Evolutionary conservation across 305 asterid genomes (phyloP), one percentile per base, ranked within the genome.

Genomic region (Ajuga reptans): DNA sequence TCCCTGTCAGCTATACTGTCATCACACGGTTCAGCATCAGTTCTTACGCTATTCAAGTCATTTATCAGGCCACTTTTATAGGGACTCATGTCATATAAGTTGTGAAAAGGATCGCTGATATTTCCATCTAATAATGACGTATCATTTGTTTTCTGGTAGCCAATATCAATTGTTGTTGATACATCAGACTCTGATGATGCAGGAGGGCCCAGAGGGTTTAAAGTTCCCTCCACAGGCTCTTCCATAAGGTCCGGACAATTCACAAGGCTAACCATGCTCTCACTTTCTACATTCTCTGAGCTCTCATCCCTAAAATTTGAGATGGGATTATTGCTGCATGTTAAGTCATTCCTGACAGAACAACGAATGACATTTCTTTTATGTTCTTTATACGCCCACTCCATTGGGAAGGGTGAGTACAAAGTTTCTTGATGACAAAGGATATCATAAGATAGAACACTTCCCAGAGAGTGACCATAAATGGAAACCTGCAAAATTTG

Each of bases 381-480:
- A 15, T 78, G 87, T 74, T 87, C 95, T 79, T 75, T 84, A 84
- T 78, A 89, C 94, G 89, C 79, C 89, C 87, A 83, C 79, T 89
- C 97, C 96, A 89, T 86, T 9, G 95, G 97, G 75, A 87, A 89
- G 56, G 96, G 89, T 43, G 96, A 89, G 65, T 77, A 75, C 66
- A 93, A 75, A 53, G 49, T 82, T 68, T 81, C 87, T 91, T 93
- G 99, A 81, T 93, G 99, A 79, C 99, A 93, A 65, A 93, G 92
- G 81, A 93, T 93, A 80, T 93, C 97, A 73, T 87, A 93, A 62
- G 97, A 87, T 75, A 93, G 80, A 60, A 93, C 97, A 71, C 99
- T 93, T 76, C 99, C 99, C 68, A 93, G 80, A 68, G 99, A 93
- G 82, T 93, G 99, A 24, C 94, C 99, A 64, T 90, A 93, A 53